phyloP scores from a whole-genome alignment of 1,284 basidiomycete species.

The Omphalotus olearius region DNA sequence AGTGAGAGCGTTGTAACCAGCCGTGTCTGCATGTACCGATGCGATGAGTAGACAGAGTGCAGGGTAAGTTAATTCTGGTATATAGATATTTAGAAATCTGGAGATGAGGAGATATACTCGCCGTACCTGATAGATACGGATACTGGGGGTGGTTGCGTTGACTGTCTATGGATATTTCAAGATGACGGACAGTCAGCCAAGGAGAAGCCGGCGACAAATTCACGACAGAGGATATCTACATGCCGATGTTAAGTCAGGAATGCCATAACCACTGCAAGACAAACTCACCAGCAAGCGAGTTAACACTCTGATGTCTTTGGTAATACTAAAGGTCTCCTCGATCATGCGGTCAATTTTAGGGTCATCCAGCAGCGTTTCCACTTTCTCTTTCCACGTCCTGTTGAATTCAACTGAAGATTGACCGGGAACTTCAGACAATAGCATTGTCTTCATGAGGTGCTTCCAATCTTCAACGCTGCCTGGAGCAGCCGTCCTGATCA shows the following conservation, averaged over 20 bases:
- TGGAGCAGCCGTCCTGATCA: slow-evolving; percentile 71
- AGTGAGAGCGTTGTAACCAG: slow-evolving; percentile 66
- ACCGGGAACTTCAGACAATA: slow-evolving; percentile 31
- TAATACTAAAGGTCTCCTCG: slow-evolving; percentile 60
- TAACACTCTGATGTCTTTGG: slow-evolving; percentile 64
- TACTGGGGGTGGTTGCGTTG: slow-evolving; percentile 53
- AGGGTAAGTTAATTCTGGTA: slow-evolving; percentile 63
- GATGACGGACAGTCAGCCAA: slow-evolving; percentile 39
- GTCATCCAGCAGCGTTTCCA: slow-evolving; percentile 55
- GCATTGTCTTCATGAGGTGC: slow-evolving; percentile 35
- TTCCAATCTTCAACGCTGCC: slow-evolving; percentile 50
- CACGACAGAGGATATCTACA: slow-evolving; percentile 46
- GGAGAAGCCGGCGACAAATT: slow-evolving; percentile 48
- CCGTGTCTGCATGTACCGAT: slow-evolving; percentile 55
- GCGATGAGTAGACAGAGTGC: slow-evolving; percentile 73
- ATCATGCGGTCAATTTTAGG: slow-evolving; percentile 38
- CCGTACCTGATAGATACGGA: slow-evolving; percentile 48
- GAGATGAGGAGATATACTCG: background rate
- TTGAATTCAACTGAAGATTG: slow-evolving; percentile 35
- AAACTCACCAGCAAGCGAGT: slow-evolving; percentile 61
- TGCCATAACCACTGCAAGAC: slow-evolving; percentile 8
- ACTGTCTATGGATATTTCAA: slow-evolving; percentile 36
- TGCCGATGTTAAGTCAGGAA: background rate
- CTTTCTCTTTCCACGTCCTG: slow-evolving; percentile 51
- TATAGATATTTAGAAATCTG: slow-evolving; percentile 8